These are phyloP conservation scores for Monosporozyma siamensis DNA, from an alignment of 805 yeast genomes.

Conservation along the genomic window DNA sequence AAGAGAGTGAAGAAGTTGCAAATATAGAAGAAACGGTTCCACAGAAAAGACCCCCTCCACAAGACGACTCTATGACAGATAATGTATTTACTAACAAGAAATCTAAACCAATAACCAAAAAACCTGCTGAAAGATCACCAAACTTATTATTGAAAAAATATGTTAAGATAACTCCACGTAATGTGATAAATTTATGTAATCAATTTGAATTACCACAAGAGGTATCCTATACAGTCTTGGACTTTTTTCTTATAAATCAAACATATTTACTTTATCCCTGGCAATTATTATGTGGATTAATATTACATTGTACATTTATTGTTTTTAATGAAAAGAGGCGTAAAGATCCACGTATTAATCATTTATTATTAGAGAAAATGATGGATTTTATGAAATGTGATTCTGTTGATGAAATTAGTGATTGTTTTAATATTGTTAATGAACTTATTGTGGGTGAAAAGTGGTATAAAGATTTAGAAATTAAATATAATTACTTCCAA, in stretches of 20 bases:
- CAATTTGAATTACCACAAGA: slow-evolving; percentile 52
- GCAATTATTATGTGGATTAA: slow-evolving; percentile 60
- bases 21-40: neutral
- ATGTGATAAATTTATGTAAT: slow-evolving; percentile 45
- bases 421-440: slow-evolving; percentile 46
- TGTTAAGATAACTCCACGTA: slow-evolving; percentile 33
- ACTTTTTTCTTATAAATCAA: slow-evolving; percentile 41
- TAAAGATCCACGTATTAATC: slow-evolving; percentile 40
- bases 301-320: slow-evolving; percentile 48
- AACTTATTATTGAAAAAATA: slow-evolving; percentile 24
- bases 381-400: slow-evolving; percentile 43
- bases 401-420: slow-evolving; percentile 39
- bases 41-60: neutral
- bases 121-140: neutral
- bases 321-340: slow-evolving; percentile 41
- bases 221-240: slow-evolving; percentile 41
- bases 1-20: neutral
- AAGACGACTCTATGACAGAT: neutral
- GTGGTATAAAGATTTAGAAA: slow-evolving; percentile 53
- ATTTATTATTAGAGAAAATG: slow-evolving; percentile 41
- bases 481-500: slow-evolving; percentile 31
- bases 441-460: slow-evolving; percentile 46
- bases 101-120: neutral
- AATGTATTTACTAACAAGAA: neutral
- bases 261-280: slow-evolving; percentile 53